Percentiles rank a stretch among this genome's conserved stretches.
These are phyloP conservation scores for Stentor roeselii DNA, from an alignment of 73 alveolate genomes.

Conservation along the genomic window DNA sequence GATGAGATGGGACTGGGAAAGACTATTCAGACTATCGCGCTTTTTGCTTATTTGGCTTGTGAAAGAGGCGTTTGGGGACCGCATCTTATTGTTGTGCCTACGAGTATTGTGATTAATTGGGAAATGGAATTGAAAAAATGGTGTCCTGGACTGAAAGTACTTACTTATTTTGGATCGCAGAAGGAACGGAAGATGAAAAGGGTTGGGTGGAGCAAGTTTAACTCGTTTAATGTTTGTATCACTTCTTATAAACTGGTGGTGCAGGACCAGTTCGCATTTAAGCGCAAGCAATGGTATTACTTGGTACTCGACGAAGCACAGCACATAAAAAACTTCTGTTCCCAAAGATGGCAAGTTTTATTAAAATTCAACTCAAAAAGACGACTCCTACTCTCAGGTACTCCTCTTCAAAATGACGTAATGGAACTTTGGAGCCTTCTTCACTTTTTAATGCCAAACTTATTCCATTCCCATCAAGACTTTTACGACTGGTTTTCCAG, in stretches of 20 bases:
- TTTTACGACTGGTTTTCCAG: constrained; percentile 75
- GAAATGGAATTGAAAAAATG: constrained; percentile 99
- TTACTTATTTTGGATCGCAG: constrained; percentile 96
- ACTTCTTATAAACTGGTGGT: constrained; percentile 95
- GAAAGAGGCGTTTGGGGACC: constrained; percentile 98
- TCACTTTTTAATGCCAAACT: constrained; percentile 99
- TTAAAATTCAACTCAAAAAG: constrained; percentile 96
- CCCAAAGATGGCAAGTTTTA: constrained; percentile 98
- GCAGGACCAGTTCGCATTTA: constrained; percentile 92
- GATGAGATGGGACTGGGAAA: constrained; percentile 99
- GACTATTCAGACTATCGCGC: constrained; percentile 90
- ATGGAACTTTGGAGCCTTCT: constrained; percentile 99
- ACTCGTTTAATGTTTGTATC: constrained; percentile 98
- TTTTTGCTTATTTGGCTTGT: constrained; percentile 89
- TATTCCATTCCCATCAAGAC: constrained; percentile 62
- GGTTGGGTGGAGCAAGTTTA: constrained; percentile 96
- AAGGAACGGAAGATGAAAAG: constrained; percentile 94
- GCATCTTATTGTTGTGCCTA: constrained; percentile 99
- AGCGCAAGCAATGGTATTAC: constrained; percentile 98
- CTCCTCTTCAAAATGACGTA: constrained; percentile 99
- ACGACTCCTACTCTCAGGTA: constrained; percentile 97
- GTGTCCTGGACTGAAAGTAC: constrained; percentile 99
- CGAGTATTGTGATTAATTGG: constrained; percentile 98
- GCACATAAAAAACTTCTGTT: constrained; percentile 96
- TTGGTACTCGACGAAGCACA: constrained; percentile 99